Conservation (phyloP, 306 rosid genomes). For the Acmispon strigosus region DNA sequence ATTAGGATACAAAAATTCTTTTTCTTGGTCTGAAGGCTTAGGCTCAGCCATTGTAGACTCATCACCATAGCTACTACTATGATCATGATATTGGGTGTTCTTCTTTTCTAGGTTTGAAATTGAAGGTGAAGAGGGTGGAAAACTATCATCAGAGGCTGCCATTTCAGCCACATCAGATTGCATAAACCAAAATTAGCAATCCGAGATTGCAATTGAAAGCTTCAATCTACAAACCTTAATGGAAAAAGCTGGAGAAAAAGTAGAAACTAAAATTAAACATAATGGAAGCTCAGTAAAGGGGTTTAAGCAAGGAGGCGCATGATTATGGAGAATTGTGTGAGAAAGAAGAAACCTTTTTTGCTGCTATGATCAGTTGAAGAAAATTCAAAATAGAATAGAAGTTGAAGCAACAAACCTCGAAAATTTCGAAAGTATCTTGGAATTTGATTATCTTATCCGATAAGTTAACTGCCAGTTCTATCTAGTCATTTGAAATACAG, state of each 20-base stretch:
- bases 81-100: constrained; percentile 13
- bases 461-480: too few relatives aligned
- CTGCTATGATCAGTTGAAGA: too few relatives aligned
- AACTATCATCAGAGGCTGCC: constrained; percentile 38
- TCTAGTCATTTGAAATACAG: too few relatives aligned
- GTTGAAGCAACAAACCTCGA: too few relatives aligned
- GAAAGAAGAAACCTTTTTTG: too few relatives aligned
- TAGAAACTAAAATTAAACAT: neutral
- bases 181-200: constrained; percentile 3
- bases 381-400: too few relatives aligned
- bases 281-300: too few relatives aligned
- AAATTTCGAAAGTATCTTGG: too few relatives aligned
- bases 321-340: too few relatives aligned
- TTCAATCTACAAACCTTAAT: neutral
- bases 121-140: constrained; percentile 34
- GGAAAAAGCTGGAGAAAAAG: neutral
- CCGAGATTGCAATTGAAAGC: constrained; percentile 6
- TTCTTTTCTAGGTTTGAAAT: constrained; percentile 35
- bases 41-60: constrained; percentile 37
- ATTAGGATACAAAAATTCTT: constrained; percentile 16
- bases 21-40: constrained; percentile 12
- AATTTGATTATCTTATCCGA: too few relatives aligned
- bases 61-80: neutral
- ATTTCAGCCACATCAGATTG: neutral
- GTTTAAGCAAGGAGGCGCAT: too few relatives aligned